phyloP scores from a whole-genome alignment of 2,329 filamentous ascomycete species.

The Exophiala sideris region DNA sequence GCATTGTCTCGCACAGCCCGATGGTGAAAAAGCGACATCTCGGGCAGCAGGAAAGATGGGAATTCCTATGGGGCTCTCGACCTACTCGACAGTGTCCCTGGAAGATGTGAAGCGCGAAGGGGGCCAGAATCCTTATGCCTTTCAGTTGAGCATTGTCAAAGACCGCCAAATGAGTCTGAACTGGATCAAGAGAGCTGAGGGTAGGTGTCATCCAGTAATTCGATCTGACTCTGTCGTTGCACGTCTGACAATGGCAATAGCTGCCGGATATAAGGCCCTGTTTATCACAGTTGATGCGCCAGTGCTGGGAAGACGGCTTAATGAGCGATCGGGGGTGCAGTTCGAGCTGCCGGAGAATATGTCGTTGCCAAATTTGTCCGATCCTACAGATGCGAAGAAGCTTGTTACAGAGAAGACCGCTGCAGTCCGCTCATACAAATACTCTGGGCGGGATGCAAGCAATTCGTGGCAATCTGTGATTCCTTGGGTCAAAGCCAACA shows the following conservation, averaged over 20 bases:
- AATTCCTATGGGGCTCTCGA: slow-evolving; percentile 48
- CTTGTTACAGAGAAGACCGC: neutral
- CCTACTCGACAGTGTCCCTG: slow-evolving; percentile 44
- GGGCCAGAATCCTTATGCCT: slow-evolving; percentile 46
- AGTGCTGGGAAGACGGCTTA: slow-evolving; percentile 51
- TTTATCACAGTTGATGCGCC: slow-evolving; percentile 56
- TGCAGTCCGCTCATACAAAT: neutral
- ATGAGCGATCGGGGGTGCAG: slow-evolving; percentile 50
- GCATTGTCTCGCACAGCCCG: slow-evolving; percentile 51
- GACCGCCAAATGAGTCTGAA: slow-evolving; percentile 44
- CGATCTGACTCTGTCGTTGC: neutral
- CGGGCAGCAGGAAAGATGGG: slow-evolving; percentile 44
- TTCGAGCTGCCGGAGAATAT: slow-evolving; percentile 41
- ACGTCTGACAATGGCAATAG: slow-evolving; percentile 20
- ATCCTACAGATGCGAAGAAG: slow-evolving; percentile 30
- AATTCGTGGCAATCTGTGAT: slow-evolving; percentile 51
- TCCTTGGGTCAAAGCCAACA: slow-evolving; percentile 46
- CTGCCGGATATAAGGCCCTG: slow-evolving; percentile 52
- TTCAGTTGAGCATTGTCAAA: slow-evolving; percentile 55
- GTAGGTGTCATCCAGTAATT: slow-evolving; percentile 29
- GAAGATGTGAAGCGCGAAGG: slow-evolving; percentile 45
- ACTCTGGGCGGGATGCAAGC: slow-evolving; percentile 36
- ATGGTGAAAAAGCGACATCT: slow-evolving; percentile 51
- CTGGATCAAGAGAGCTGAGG: slow-evolving; percentile 43
- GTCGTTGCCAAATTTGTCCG: slow-evolving; percentile 42